Percentiles rank a stretch among this genome's conserved stretches.
Conservation (phyloP, 2,329 filamentous ascomycete species). For the Fusarium illudens region DNA sequence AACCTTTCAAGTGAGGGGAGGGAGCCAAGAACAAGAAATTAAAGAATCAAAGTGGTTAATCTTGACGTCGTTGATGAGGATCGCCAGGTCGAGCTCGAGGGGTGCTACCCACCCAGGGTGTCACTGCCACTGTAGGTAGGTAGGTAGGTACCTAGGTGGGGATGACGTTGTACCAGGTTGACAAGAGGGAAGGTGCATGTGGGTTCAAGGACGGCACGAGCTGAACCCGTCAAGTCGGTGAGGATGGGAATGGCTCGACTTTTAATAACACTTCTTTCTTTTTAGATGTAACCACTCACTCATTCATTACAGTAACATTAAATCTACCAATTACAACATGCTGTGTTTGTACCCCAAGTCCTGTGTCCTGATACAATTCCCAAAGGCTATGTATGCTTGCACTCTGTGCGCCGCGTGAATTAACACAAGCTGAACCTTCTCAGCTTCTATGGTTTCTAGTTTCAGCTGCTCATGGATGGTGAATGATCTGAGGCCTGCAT, state of each 20-base stretch:
- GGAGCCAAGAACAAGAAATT: background rate
- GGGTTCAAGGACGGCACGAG: conserved; percentile 27
- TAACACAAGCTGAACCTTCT: background rate
- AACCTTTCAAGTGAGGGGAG: background rate
- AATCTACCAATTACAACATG: background rate
- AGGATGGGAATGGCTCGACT: conserved; percentile 2
- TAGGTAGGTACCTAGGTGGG: background rate
- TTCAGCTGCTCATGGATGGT: conserved; percentile 29
- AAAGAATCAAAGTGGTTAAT: conserved; percentile 4
- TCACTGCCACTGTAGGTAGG: no score
- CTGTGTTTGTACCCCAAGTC: background rate
- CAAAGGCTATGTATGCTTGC: background rate
- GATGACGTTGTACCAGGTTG: conserved; percentile 24
- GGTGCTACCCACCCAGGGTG: no score
- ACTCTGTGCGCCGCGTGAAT: background rate
- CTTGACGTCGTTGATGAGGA: conserved; percentile 33
- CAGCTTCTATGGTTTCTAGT: background rate
- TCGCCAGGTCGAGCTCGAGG: conserved; percentile 23
- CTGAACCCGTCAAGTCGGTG: conserved; percentile 11
- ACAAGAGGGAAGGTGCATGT: conserved; percentile 13
- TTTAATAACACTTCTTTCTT: background rate
- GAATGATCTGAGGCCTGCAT: background rate
- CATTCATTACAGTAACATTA: background rate
- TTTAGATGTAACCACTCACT: background rate
- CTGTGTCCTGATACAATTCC: background rate